Conservation (phyloP, 208 protist genomes). For the Acanthamoeba triangularis region DNA sequence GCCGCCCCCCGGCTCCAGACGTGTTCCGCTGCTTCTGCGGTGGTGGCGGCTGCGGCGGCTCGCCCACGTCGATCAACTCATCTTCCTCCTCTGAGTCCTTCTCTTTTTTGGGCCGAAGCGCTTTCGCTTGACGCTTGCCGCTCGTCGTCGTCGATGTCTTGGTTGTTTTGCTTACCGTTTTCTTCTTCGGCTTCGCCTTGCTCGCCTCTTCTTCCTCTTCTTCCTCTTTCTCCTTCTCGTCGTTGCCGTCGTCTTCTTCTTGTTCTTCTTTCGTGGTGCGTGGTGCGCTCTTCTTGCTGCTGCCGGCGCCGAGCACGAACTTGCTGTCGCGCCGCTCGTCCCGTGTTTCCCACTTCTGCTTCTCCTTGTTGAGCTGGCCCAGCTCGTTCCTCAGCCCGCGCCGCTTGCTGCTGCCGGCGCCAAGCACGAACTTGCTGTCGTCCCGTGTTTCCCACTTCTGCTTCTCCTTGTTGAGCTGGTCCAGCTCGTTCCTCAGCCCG, state of each 20-base stretch:
- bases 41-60: background rate
- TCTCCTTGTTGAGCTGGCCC: background rate
- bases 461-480: background rate
- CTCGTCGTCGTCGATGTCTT: background rate
- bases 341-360: background rate
- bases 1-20: no score
- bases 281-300: background rate
- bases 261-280: no score
- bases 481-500: background rate
- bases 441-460: background rate
- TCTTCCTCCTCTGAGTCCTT: background rate
- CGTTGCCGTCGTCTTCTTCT: background rate
- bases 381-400: background rate
- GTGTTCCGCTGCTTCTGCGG: no score
- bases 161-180: no score
- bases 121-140: background rate
- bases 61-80: background rate
- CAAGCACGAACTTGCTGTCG: background rate
- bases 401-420: background rate
- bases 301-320: background rate
- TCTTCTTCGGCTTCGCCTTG: background rate
- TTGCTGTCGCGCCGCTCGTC: background rate
- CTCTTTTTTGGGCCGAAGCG: background rate
- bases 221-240: background rate
- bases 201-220: background rate